These are phyloP conservation scores for Alternaria consortialis DNA, from an alignment of 2,329 filamentous ascomycete species.

Conservation along the genomic window DNA sequence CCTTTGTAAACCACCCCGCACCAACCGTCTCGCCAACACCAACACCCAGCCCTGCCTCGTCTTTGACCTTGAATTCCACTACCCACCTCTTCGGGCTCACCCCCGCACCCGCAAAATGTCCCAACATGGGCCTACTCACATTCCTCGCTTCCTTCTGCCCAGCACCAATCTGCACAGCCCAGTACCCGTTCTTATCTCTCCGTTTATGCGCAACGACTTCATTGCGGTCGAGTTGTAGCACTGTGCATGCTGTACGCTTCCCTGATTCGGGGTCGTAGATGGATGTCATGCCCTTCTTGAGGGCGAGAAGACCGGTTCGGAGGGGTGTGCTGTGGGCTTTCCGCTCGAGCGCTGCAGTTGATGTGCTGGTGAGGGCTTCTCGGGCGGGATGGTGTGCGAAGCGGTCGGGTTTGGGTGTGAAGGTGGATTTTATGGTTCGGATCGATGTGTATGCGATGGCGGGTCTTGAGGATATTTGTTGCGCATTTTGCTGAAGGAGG, in stretches of 20 bases:
- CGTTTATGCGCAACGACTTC: slow-evolving; percentile 92
- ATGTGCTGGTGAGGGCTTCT: slow-evolving; percentile 63
- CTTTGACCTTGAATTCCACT: slow-evolving; percentile 85
- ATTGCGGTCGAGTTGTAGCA: slow-evolving; percentile 91
- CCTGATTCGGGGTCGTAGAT: slow-evolving; percentile 81
- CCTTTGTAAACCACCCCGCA: slow-evolving; percentile 90
- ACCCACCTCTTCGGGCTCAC: slow-evolving; percentile 85
- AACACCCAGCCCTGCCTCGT: slow-evolving; percentile 74
- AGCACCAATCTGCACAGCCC: slow-evolving; percentile 86
- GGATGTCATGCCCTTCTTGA: slow-evolving; percentile 96
- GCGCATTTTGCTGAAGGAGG: slow-evolving; percentile 30
- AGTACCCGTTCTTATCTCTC: slow-evolving; percentile 83
- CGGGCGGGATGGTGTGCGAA: slow-evolving; percentile 63
- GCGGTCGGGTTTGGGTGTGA: slow-evolving; percentile 59
- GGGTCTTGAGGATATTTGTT: slow-evolving; percentile 16
- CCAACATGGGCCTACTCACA: slow-evolving; percentile 81
- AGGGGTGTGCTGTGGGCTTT: slow-evolving; percentile 66
- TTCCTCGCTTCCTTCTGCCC: slow-evolving; percentile 79
- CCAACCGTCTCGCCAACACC: slow-evolving; percentile 77
- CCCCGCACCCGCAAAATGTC: slow-evolving; percentile 84
- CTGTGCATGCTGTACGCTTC: slow-evolving; percentile 83
- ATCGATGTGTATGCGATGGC: slow-evolving; percentile 34
- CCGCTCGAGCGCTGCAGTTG: slow-evolving; percentile 67
- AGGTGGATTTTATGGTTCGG: slow-evolving; percentile 65
- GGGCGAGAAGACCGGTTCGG: slow-evolving; percentile 82